phyloP scores from a whole-genome alignment of 306 rosid species.

The Quercus agrifolia region DNA sequence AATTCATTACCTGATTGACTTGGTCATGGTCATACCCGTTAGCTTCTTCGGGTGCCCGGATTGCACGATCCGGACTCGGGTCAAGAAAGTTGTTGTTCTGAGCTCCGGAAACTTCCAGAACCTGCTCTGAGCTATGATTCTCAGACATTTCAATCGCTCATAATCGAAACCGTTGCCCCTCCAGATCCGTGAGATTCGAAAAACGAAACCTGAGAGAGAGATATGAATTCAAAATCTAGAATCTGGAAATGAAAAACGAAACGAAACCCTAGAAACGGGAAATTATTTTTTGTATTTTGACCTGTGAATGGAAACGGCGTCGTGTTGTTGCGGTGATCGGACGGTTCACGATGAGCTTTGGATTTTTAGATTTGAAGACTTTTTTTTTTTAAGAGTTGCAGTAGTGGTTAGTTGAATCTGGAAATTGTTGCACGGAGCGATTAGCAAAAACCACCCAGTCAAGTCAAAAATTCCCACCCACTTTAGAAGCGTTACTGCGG shows the following conservation, averaged over 20 bases:
- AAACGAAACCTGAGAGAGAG: not conserved
- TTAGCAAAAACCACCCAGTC: no score
- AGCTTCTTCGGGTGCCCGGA: slow-evolving; percentile 13
- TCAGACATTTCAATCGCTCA: slow-evolving; percentile 58
- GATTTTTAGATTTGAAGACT: not conserved
- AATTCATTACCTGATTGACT: no score
- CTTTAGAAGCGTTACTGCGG: no score
- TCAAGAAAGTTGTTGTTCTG: not conserved
- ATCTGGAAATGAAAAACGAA: not conserved
- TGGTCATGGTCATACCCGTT: slow-evolving; percentile 14
- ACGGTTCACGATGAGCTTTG: not conserved
- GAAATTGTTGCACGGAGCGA: not conserved
- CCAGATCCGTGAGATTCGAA: slow-evolving; percentile 30
- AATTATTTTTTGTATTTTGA: not conserved
- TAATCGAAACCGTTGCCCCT: slow-evolving; percentile 25
- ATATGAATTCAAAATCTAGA: not conserved
- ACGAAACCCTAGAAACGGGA: slow-evolving; percentile 5
- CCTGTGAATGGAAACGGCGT: not conserved
- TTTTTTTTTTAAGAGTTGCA: not conserved
- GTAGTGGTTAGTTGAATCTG: no score
- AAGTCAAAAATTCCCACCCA: no score
- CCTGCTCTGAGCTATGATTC: slow-evolving; percentile 32
- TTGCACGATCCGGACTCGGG: slow-evolving; percentile 9
- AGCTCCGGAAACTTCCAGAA: slow-evolving; percentile 19
- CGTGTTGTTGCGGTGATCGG: not conserved